These are phyloP conservation scores for Phanerochaete sordida DNA, from an alignment of 768 basidiomycete genomes.

Conservation along the genomic window DNA sequence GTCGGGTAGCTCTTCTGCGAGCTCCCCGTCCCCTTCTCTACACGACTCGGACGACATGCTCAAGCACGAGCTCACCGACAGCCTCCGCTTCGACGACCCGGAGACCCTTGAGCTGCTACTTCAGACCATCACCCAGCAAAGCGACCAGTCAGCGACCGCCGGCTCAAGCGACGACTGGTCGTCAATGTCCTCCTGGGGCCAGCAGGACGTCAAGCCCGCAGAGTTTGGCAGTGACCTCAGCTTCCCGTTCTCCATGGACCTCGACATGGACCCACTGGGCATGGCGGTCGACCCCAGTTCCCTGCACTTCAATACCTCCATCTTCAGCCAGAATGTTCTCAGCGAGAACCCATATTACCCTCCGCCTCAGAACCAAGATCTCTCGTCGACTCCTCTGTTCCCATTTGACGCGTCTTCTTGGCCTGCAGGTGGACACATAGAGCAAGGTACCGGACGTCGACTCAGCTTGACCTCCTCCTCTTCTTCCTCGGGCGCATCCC, in stretches of 20 bases:
- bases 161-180: constrained; percentile 51
- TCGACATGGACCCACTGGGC: constrained; percentile 52
- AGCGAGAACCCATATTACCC: constrained; percentile 14
- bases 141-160: constrained; percentile 6
- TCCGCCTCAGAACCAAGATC: not conserved
- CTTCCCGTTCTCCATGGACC: constrained; percentile 47
- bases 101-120: constrained; percentile 26
- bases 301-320: constrained; percentile 47
- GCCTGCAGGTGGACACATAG: constrained; percentile 13
- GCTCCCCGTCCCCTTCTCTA: constrained; percentile 22
- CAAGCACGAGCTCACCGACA: constrained; percentile 18
- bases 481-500: constrained; percentile 51
- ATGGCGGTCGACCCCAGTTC: constrained; percentile 64
- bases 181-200: constrained; percentile 44
- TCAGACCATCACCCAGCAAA: constrained; percentile 23
- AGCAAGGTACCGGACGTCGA: constrained; percentile 31
- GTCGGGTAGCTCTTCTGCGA: constrained; percentile 22
- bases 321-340: constrained; percentile 21
- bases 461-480: constrained; percentile 55
- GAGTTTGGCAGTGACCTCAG: constrained; percentile 39
- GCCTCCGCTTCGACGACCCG: constrained; percentile 10
- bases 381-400: constrained; percentile 12
- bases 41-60: constrained; percentile 10
- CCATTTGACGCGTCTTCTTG: constrained; percentile 14
- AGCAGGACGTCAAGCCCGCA: constrained; percentile 29